A percentile compares a stretch with the other conserved stretches of the same genome.
These are phyloP conservation scores for Arthrobotrys megalospora DNA, from an alignment of 2,329 filamentous ascomycete species.

Conservation along the genomic window DNA sequence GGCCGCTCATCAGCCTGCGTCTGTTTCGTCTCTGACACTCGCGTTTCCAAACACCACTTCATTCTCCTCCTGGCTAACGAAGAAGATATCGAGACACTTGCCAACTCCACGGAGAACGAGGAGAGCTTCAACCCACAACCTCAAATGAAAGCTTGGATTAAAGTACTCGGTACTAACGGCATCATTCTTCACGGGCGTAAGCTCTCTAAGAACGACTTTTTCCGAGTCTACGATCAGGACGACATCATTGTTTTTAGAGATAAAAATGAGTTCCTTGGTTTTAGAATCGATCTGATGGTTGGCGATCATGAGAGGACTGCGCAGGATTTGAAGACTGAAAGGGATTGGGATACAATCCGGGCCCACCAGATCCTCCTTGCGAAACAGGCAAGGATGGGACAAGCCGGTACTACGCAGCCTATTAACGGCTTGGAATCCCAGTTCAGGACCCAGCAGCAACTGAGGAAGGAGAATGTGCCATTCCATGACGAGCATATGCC, in stretches of 20 bases:
- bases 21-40: slow-evolving; percentile 60
- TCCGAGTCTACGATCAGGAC: slow-evolving; percentile 63
- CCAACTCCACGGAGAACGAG: slow-evolving; percentile 48
- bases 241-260: slow-evolving; percentile 62
- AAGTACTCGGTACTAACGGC: slow-evolving; percentile 62
- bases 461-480: slow-evolving; percentile 45
- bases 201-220: slow-evolving; percentile 59
- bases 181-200: slow-evolving; percentile 63
- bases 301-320: slow-evolving; percentile 50
- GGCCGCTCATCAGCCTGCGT: slow-evolving; percentile 62
- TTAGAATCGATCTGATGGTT: slow-evolving; percentile 62
- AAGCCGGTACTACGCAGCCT: slow-evolving; percentile 16
- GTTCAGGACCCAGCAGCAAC: slow-evolving; percentile 29
- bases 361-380: slow-evolving; percentile 49
- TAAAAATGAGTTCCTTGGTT: slow-evolving; percentile 62
- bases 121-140: slow-evolving; percentile 57
- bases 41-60: slow-evolving; percentile 63
- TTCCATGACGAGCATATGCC: slow-evolving; percentile 57
- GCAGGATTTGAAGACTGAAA: slow-evolving; percentile 49
- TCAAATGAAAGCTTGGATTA: slow-evolving; percentile 63
- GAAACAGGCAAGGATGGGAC: slow-evolving; percentile 50
- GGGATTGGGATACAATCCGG: slow-evolving; percentile 48
- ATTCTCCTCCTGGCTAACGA: slow-evolving; percentile 61
- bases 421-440: slow-evolving; percentile 33
- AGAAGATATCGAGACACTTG: slow-evolving; percentile 41